These are phyloP conservation scores for Pseudogymnoascus sp. DNA, from an alignment of 2,329 filamentous ascomycete species.

Conservation along the genomic window DNA sequence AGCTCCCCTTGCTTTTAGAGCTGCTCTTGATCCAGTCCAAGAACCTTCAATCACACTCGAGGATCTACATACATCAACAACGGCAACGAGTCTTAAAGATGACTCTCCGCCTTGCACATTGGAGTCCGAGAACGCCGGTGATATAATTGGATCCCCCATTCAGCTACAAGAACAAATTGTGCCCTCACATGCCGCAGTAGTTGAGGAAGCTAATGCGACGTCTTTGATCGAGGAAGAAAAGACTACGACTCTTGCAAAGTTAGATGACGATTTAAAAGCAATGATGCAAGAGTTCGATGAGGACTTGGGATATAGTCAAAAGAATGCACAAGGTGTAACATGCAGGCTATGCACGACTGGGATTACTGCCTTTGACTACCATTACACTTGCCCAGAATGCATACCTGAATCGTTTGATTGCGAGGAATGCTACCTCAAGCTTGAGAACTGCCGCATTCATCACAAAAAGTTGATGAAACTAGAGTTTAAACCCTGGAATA, in stretches of 20 bases:
- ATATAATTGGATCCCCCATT: not conserved
- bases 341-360: not conserved
- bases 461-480: not conserved
- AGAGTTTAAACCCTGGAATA: not conserved
- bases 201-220: not conserved
- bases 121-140: not conserved
- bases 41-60: not conserved
- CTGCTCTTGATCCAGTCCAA: not conserved
- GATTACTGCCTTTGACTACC: not conserved
- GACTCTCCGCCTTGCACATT: not conserved
- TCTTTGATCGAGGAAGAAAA: not conserved
- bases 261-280: not conserved
- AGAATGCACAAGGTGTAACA: not conserved
- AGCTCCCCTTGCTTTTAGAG: not conserved
- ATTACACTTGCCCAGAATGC: not conserved
- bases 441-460: not conserved
- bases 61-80: not conserved
- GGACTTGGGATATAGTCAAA: not conserved
- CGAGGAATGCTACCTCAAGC: not conserved
- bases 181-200: not conserved
- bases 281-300: not conserved
- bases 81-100: not conserved
- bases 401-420: accelerated
- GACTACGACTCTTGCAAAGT: not conserved
- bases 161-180: not conserved